These are phyloP conservation scores for Leishmania gerbilli DNA, from an alignment of 208 protist genomes.

Conservation along the genomic window DNA sequence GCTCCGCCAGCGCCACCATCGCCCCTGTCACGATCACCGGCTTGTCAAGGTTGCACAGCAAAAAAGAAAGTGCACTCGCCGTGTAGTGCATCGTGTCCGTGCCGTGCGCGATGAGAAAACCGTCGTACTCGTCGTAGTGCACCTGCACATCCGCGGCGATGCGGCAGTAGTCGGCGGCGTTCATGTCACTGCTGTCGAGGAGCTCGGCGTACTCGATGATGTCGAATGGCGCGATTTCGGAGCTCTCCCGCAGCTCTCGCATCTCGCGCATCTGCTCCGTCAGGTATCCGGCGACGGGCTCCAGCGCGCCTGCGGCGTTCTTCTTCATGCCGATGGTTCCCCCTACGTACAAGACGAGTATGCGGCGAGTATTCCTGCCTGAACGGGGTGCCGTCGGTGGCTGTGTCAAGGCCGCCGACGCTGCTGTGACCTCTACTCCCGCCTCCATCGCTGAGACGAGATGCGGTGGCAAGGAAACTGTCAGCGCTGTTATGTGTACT, in stretches of 20 bases:
- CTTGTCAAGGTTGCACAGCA: conserved; percentile 96
- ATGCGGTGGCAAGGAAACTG: not conserved
- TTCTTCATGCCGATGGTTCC: conserved; percentile 92
- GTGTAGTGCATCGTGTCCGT: conserved; percentile 99
- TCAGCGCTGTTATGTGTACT: not conserved
- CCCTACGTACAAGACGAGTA: conserved; percentile 87
- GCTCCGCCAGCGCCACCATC: conserved; percentile 90
- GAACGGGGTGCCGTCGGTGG: not conserved
- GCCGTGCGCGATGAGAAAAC: conserved; percentile 96
- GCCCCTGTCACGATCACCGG: conserved; percentile 96
- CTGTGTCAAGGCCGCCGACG: not conserved
- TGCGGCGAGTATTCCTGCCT: conserved; percentile 20
- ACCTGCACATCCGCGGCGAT: conserved; percentile 71
- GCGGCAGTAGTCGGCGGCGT: conserved; percentile 65
- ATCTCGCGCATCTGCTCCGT: conserved; percentile 67
- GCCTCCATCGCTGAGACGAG: not conserved
- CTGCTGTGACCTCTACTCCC: not conserved
- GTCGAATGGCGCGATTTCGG: conserved; percentile 67
- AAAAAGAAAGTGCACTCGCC: conserved; percentile 95
- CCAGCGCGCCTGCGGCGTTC: conserved; percentile 58
- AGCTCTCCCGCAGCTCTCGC: conserved; percentile 46
- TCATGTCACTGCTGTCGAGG: conserved; percentile 90
- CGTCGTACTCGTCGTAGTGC: conserved; percentile 94
- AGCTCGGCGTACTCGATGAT: conserved; percentile 82
- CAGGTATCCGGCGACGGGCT: conserved; percentile 71